Conservation (phyloP, 345 rosid genomes). For the Euclidium syriacum region DNA sequence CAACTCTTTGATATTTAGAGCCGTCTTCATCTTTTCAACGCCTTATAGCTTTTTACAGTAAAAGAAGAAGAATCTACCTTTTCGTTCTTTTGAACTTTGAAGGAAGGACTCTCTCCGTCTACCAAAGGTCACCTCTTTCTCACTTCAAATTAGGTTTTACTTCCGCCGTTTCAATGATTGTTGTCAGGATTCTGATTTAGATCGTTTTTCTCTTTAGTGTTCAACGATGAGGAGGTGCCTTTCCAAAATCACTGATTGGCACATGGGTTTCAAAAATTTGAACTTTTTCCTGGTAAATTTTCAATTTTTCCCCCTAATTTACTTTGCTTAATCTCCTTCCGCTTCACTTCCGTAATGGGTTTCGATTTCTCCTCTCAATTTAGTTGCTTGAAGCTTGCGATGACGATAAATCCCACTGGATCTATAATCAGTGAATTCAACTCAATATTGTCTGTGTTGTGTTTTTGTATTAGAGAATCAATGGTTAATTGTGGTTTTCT, state of each 20-base stretch:
- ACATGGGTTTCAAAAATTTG: conserved; percentile 24
- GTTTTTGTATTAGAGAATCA: neutral
- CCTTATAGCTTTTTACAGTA: neutral
- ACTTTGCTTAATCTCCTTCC: neutral
- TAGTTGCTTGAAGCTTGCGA: neutral
- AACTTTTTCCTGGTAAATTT: conserved; percentile 27
- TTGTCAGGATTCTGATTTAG: neutral
- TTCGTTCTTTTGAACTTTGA: neutral
- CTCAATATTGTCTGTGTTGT: neutral
- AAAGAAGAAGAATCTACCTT: conserved; percentile 1
- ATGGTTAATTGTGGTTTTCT: conserved; percentile 3
- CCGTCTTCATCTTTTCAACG: conserved; percentile 16
- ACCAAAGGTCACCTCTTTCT: conserved; percentile 22
- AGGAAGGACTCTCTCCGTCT: neutral
- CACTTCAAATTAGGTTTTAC: neutral
- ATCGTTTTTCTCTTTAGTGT: conserved; percentile 8
- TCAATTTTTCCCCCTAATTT: neutral
- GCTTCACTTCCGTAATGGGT: neutral
- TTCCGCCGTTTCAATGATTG: neutral
- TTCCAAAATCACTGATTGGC: conserved; percentile 22
- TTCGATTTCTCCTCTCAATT: conserved; percentile 4
- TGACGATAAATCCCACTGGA: neutral
- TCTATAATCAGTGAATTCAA: neutral
- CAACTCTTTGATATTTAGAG: neutral
- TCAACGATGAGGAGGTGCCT: conserved; percentile 33